Conservation (phyloP, 768 basidiomycete species). For the Panaeolus papilionaceus region DNA sequence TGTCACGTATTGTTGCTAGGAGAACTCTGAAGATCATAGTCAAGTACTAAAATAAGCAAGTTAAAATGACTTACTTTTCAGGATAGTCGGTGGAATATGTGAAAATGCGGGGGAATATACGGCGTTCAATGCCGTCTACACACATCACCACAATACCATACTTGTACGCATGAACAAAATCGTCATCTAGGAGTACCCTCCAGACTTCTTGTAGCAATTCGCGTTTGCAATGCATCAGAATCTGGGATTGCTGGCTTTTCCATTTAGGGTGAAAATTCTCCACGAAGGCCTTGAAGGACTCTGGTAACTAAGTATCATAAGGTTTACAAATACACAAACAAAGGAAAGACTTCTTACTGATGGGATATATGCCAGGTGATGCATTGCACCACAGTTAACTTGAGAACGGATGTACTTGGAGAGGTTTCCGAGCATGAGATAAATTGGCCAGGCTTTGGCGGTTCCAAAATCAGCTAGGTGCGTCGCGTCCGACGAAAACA, state of each 20-base stretch:
- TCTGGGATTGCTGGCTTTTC: slow-evolving; percentile 14
- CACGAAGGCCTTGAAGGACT: slow-evolving; percentile 27
- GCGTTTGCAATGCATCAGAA: slow-evolving; percentile 35
- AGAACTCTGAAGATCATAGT: slow-evolving; percentile 26
- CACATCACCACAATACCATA: slow-evolving; percentile 38
- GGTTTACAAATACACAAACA: neutral
- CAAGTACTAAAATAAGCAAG: too few species aligned
- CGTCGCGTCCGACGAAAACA: slow-evolving; percentile 43
- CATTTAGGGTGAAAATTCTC: slow-evolving; percentile 17
- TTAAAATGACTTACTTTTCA: slow-evolving; percentile 32
- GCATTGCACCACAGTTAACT: slow-evolving; percentile 40
- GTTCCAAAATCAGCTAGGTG: slow-evolving; percentile 43
- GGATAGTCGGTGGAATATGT: slow-evolving; percentile 44
- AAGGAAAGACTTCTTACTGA: slow-evolving; percentile 30
- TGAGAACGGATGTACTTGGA: slow-evolving; percentile 45
- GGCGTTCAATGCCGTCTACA: slow-evolving; percentile 24
- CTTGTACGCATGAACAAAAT: slow-evolving; percentile 29
- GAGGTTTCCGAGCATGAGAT: slow-evolving; percentile 44
- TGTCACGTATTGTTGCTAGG: slow-evolving; percentile 38
- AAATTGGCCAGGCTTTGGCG: slow-evolving; percentile 48
- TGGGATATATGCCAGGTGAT: slow-evolving; percentile 50
- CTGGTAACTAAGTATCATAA: slow-evolving; percentile 24
- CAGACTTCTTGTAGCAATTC: slow-evolving; percentile 43
- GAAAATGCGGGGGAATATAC: slow-evolving; percentile 38
- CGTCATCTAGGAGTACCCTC: slow-evolving; percentile 26